A percentile compares a stretch with the other conserved stretches of the same genome.
Evolutionary conservation across 495 filamentous ascomycete genomes (phyloP).

Genomic region (Daldinia decipiens): DNA sequence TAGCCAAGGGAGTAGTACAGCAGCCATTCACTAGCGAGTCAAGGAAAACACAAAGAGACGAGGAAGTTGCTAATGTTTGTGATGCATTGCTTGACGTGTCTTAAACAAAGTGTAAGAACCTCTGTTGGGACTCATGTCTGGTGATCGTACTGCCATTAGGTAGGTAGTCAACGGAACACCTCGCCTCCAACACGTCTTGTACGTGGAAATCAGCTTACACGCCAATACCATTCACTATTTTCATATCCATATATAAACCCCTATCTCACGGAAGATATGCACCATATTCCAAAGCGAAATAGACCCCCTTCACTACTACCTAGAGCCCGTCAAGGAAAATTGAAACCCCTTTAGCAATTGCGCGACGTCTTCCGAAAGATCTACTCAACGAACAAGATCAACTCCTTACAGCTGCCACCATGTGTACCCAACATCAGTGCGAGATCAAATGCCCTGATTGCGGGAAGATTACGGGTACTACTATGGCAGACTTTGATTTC

Average conservation of each 20-base stretch:
- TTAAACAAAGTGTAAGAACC: neutral
- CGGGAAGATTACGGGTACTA: neutral
- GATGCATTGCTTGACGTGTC: neutral
- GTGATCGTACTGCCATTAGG: neutral
- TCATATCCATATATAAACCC: neutral
- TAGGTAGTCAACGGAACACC: neutral
- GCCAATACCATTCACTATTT: neutral
- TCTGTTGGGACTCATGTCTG: neutral
- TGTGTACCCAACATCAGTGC: neutral
- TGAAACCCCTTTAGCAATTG: neutral
- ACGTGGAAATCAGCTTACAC: neutral
- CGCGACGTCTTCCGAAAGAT: neutral
- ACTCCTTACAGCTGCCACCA: neutral
- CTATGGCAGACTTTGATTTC: neutral
- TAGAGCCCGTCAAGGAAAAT: neutral
- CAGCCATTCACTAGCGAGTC: neutral
- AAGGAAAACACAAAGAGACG: neutral
- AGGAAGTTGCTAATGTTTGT: neutral
- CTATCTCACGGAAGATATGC: neutral
- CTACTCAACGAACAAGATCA: neutral
- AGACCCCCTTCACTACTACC: neutral
- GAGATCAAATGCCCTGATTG: conserved; percentile 2
- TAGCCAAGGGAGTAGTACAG: neutral
- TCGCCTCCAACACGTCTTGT: neutral
- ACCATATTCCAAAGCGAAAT: neutral